Evolutionary conservation across 2,329 filamentous ascomycete genomes (phyloP).

Genomic region (Seiridium unicorne): DNA sequence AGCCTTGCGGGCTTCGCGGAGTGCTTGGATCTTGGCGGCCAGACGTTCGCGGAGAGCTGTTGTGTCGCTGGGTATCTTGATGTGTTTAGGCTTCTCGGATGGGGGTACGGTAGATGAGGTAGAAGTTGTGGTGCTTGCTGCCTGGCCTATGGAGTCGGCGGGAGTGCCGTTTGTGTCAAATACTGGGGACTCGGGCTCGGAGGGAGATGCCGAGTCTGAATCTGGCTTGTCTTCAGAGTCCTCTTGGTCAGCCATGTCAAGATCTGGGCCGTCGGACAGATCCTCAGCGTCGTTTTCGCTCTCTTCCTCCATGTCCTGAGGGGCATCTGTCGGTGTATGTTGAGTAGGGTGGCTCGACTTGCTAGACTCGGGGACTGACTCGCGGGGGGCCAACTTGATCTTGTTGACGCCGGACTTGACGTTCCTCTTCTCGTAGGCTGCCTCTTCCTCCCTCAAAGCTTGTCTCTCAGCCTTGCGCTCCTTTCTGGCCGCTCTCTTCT

Average conservation of each 20-base stretch:
- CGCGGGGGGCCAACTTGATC: slow-evolving; percentile 28
- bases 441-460: slow-evolving; percentile 34
- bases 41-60: slow-evolving; percentile 76
- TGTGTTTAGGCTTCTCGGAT: slow-evolving; percentile 62
- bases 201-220: slow-evolving; percentile 35
- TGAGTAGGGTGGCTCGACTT: neutral
- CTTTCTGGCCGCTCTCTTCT: slow-evolving; percentile 50
- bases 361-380: slow-evolving; percentile 20
- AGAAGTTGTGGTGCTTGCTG: slow-evolving; percentile 63
- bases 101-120: slow-evolving; percentile 64
- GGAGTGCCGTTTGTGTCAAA: slow-evolving; percentile 54
- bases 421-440: slow-evolving; percentile 37
- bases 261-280: slow-evolving; percentile 33
- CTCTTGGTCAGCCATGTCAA: slow-evolving; percentile 48
- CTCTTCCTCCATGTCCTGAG: slow-evolving; percentile 10
- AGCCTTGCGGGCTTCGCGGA: slow-evolving; percentile 83
- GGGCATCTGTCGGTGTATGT: slow-evolving; percentile 10
- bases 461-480: slow-evolving; percentile 39
- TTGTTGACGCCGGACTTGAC: slow-evolving; percentile 32
- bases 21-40: slow-evolving; percentile 77
- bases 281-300: slow-evolving; percentile 13
- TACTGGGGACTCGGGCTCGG: slow-evolving; percentile 56
- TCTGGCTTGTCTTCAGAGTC: slow-evolving; percentile 34
- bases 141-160: slow-evolving; percentile 39
- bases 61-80: slow-evolving; percentile 68